Conservation (phyloP, 352 stramenopile genomes). For the Globisporangium uncinulatum region DNA sequence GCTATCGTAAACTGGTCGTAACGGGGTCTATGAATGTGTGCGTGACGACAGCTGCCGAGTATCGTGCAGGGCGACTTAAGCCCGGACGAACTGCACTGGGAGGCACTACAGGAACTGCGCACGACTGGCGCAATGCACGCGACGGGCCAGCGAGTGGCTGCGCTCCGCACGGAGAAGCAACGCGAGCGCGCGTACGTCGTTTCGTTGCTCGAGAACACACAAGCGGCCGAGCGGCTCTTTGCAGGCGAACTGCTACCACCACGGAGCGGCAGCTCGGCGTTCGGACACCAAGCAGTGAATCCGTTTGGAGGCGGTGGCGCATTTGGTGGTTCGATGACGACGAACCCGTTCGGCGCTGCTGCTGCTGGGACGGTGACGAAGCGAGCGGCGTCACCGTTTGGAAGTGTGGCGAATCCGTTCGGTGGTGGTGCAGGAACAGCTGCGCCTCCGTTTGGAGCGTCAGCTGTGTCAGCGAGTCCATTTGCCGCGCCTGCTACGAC, state of each 20-base stretch:
- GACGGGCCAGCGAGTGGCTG: constrained; percentile 34
- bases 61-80: constrained; percentile 56
- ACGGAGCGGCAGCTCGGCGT: constrained; percentile 1
- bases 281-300: constrained; percentile 9
- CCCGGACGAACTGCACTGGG: constrained; percentile 52
- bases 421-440: constrained; percentile 1
- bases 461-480: constrained; percentile 3
- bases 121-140: constrained; percentile 30
- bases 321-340: constrained; percentile 3
- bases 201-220: constrained; percentile 38
- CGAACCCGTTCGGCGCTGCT: background rate
- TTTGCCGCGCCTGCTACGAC: constrained; percentile 6
- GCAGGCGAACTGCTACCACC: constrained; percentile 34
- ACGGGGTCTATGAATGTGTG: background rate
- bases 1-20: no score
- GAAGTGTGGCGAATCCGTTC: background rate
- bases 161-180: constrained; percentile 37
- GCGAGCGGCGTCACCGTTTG: constrained; percentile 4
- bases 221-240: constrained; percentile 45
- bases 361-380: background rate
- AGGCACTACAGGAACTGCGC: constrained; percentile 59
- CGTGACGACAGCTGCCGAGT: constrained; percentile 34
- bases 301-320: constrained; percentile 15
- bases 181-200: constrained; percentile 42
- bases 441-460: constrained; percentile 6